Evolutionary conservation across 257 asterid genomes (phyloP).

Genomic region (Petrea volubilis): DNA sequence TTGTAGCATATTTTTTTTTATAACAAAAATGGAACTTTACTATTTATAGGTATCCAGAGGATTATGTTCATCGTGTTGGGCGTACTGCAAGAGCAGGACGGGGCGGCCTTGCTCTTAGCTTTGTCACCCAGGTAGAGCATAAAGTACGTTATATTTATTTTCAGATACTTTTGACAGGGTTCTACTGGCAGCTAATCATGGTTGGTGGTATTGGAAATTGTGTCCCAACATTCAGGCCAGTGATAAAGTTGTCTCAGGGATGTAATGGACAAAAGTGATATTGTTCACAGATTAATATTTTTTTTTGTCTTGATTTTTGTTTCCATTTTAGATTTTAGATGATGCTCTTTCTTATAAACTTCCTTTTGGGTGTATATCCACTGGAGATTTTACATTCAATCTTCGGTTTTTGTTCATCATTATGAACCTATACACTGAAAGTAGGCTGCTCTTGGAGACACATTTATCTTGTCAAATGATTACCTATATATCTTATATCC

Average conservation of each 20-base stretch:
- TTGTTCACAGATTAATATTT: neutral
- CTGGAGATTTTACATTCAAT: neutral
- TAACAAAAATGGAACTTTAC: neutral
- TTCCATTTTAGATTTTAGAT: neutral
- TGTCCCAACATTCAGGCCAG: neutral
- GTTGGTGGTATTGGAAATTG: neutral
- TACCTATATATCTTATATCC: neutral
- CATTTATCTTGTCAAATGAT: neutral
- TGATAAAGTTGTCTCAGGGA: neutral
- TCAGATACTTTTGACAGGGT: neutral
- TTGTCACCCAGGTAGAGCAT: slow-evolving; percentile 67
- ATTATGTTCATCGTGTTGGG: slow-evolving; percentile 97
- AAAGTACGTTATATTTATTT: neutral
- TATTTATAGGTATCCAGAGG: slow-evolving; percentile 65
- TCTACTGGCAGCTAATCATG: neutral
- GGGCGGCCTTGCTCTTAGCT: slow-evolving; percentile 90
- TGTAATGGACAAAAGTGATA: neutral
- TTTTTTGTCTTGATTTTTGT: neutral
- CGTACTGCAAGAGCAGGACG: slow-evolving; percentile 99
- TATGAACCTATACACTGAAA: neutral
- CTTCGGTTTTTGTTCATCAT: neutral
- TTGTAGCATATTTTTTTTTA: slow-evolving; percentile 4
- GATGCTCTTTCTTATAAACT: neutral
- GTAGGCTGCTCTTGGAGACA: neutral
- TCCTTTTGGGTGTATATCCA: neutral